A percentile compares a stretch with the other conserved stretches of the same genome.
These are phyloP conservation scores for Alternaria ventricosa DNA, from an alignment of 2,329 filamentous ascomycete species.

Conservation along the genomic window DNA sequence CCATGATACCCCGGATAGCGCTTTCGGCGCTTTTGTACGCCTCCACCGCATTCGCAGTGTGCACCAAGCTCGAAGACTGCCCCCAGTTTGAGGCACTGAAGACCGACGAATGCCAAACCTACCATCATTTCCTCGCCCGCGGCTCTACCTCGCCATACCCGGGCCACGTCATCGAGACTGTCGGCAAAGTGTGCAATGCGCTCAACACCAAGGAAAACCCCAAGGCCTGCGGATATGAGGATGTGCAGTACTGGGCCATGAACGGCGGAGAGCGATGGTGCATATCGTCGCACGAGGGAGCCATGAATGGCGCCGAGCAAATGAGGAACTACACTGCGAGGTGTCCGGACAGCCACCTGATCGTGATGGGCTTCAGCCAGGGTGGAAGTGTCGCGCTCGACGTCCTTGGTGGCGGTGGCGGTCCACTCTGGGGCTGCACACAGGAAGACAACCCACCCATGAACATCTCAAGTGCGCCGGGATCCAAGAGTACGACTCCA, in stretches of 20 bases:
- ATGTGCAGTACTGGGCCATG: slow-evolving; percentile 34
- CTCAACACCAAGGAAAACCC: slow-evolving; percentile 31
- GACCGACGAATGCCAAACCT: slow-evolving; percentile 32
- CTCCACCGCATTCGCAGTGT: slow-evolving; percentile 25
- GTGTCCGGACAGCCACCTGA: slow-evolving; percentile 36
- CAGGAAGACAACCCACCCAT: slow-evolving; percentile 30
- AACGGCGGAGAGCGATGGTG: slow-evolving; percentile 36
- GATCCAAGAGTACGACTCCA: slow-evolving; percentile 26
- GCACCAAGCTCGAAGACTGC: slow-evolving; percentile 37
- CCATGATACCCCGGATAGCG: slow-evolving; percentile 28
- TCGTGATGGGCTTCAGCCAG: slow-evolving; percentile 38
- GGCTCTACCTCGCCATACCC: slow-evolving; percentile 38
- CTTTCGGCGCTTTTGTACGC: slow-evolving; percentile 27
- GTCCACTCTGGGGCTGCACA: slow-evolving; percentile 31
- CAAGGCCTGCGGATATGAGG: slow-evolving; percentile 35
- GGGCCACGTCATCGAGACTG: slow-evolving; percentile 35
- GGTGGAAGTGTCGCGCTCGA: slow-evolving; percentile 35
- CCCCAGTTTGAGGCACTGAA: slow-evolving; percentile 31
- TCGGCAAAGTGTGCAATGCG: slow-evolving; percentile 33
- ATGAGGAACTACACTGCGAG: slow-evolving; percentile 37
- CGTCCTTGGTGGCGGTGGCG: slow-evolving; percentile 34
- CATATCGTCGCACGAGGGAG: slow-evolving; percentile 34
- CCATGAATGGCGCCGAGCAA: slow-evolving; percentile 31
- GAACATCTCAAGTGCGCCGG: slow-evolving; percentile 27
- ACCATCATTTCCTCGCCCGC: slow-evolving; percentile 34